Conservation (phyloP, 2,329 filamentous ascomycete genomes). For the Diaporthe vaccinii region DNA sequence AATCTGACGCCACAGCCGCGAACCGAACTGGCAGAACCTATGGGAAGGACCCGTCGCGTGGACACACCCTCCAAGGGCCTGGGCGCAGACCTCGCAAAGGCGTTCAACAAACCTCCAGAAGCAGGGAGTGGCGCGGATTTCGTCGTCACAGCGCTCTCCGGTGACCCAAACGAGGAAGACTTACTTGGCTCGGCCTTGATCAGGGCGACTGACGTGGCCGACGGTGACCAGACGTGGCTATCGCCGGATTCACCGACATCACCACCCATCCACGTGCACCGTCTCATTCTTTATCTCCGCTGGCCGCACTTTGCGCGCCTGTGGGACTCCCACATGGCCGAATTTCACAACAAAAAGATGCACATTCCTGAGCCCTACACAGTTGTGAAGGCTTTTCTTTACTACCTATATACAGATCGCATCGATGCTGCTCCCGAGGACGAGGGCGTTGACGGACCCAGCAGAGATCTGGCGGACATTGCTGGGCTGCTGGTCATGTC, state of each 20-base stretch:
- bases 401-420: slow-evolving; percentile 96
- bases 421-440: slow-evolving; percentile 71
- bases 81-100: slow-evolving; percentile 85
- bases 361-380: slow-evolving; percentile 97
- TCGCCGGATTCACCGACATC: slow-evolving; percentile 76
- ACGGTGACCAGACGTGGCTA: slow-evolving; percentile 67
- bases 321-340: slow-evolving; percentile 94
- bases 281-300: slow-evolving; percentile 91
- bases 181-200: slow-evolving; percentile 66
- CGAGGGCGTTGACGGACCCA: slow-evolving; percentile 73
- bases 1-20: slow-evolving; percentile 71
- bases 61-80: slow-evolving; percentile 76
- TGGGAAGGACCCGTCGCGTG: slow-evolving; percentile 59
- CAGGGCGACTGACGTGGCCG: slow-evolving; percentile 57
- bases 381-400: slow-evolving; percentile 93
- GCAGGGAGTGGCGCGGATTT: slow-evolving; percentile 91
- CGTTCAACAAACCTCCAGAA: slow-evolving; percentile 90
- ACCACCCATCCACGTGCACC: slow-evolving; percentile 91
- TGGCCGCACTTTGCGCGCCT: slow-evolving; percentile 97
- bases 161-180: slow-evolving; percentile 80
- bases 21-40: slow-evolving; percentile 61
- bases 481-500: slow-evolving; percentile 97
- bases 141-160: slow-evolving; percentile 87
- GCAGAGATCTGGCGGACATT: slow-evolving; percentile 85
- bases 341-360: slow-evolving; percentile 97